Base-by-base conservation (phyloP, 2,329 filamentous ascomycete species). In the Trichoderma arundinaceum region DNA sequence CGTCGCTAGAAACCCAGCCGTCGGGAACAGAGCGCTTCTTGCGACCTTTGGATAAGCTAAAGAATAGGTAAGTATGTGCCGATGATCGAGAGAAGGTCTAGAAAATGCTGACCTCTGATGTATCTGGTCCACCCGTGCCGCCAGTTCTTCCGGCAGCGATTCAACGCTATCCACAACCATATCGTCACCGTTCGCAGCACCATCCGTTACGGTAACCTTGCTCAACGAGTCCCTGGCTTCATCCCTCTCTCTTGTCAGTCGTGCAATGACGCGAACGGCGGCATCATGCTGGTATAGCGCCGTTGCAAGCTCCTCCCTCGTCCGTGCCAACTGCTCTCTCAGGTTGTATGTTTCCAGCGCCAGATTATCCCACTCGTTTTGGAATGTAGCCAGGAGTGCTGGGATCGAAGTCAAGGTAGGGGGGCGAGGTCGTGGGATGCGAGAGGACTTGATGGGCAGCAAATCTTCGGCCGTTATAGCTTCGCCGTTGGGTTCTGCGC, bases 221-320 rank as follows among this genome's bases (percentile, higher is more conserved):
- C 92, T 92, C 59, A 99, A 81, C 13, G 95, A 92, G 78, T 95
- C 91, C 70, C 94, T 86, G 52, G 95, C 94, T 77, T 98, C 94
- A 73, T 99, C 94, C 69, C 95, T 84, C 82, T 99, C 95, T 76
- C 87, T 90, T n/a, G 91, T 91, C 76, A 99, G 77, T 54, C 94
- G 88, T 70, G 93, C 93, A 79, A 99, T 97, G 56, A 99, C 95
- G 69, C 95, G 86, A 57, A 96, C 89, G n/a, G 95, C 95, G 2
- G 95, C 94, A 83, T 99, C 95, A 73, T 98, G 92, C 80, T 98
- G 94, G 79, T 99, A 99, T 28, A 99, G 84, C 0, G 95, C 92
- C 1, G 92, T 95, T 65, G 92, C 92, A 65, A 99, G 87, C 81
- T 99, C 95, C 80, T 97, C 94, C 70, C 94, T 86, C 48, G 94